Base-by-base conservation (phyloP, 495 filamentous ascomycete species). In the Tirmania nivea region DNA sequence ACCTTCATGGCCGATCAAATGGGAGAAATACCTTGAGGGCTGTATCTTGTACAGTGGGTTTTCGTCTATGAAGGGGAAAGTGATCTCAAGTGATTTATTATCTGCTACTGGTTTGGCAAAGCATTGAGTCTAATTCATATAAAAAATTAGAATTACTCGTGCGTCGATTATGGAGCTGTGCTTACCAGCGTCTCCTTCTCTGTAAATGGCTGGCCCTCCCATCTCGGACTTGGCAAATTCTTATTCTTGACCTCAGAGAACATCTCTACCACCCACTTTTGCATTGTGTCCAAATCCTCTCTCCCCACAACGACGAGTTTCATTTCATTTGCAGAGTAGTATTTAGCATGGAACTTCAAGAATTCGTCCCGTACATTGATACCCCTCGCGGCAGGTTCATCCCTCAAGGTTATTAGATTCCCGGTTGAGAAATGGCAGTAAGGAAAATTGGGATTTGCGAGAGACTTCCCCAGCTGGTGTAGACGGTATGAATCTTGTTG, bases 81-180 rank as follows among this genome's bases (percentile, higher is more conserved):
- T 79, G 54, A 99, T 75, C 50, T 89, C 85, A 59, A 99, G 69
- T 31, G 80, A 78, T 50, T 86, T 75, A 16, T 79, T 78, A 56
- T 99, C 88, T 84, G 94, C 93, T 35, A 99, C 92, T 1, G 90
- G 90, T 67, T 94, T 95, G 20, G 87, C 86, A 69, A 94, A 94
- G 48, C 84, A 77, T 67, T 89, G 84, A 4, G 78, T 85, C 55
- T 80, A 74, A 39, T 90, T 72, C n/a, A 14, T 25, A 50, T 6
- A 50, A 7, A 6, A 5, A 5, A 17, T 50, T 50, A 50, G 49
- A 14, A n/a, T 51, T 51, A 12, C n/a, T n/a, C 6, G 49, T 14
- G 17, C 14, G 49, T 19, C 14, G 11, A n/a, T 14, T n/a, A 34
- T 34, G 34, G 10, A 16, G 34, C 35, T 20, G 45, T 50, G 60